Conservation (phyloP, 1,139 yeast species). For the Tardiomyces blankii region DNA sequence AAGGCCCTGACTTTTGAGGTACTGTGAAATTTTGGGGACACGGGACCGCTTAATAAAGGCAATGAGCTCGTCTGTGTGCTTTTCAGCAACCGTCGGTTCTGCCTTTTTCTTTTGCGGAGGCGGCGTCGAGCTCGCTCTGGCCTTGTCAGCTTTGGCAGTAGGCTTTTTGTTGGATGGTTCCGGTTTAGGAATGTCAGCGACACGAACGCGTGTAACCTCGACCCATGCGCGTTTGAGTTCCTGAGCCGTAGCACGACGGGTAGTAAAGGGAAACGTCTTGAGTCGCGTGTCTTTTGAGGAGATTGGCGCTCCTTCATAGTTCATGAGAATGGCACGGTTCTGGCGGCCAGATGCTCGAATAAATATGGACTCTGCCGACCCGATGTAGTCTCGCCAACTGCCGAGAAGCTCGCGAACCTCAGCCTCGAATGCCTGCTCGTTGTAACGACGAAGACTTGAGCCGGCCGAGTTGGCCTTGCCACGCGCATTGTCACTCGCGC, state of each 20-base stretch:
- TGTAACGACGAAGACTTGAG: conserved; percentile 75
- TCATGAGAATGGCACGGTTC: conserved; percentile 55
- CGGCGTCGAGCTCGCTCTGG: conserved; percentile 2
- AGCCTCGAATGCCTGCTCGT: conserved; percentile 69
- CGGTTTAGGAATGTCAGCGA: conserved; percentile 45
- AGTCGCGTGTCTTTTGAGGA: conserved; percentile 20
- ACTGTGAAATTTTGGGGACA: conserved; percentile 62
- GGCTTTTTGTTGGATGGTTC: conserved; percentile 25
- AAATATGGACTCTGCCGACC: conserved; percentile 41
- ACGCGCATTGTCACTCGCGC: conserved; percentile 81
- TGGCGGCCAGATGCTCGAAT: conserved; percentile 73
- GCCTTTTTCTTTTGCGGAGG: conserved; percentile 9
- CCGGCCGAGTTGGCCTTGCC: conserved; percentile 98
- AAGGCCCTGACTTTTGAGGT: conserved; percentile 47
- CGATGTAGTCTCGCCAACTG: conserved; percentile 40
- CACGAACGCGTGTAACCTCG: conserved; percentile 50
- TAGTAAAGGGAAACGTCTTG: conserved; percentile 79
- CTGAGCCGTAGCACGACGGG: conserved; percentile 73
- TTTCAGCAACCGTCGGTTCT: conserved; percentile 22
- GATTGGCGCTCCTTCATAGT: conserved; percentile 44
- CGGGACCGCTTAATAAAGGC: conserved; percentile 58
- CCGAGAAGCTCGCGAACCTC: conserved; percentile 63
- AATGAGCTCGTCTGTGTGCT: conserved; percentile 47
- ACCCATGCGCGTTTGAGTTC: conserved; percentile 84
- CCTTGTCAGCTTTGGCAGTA: conserved; percentile 5